Evolutionary conservation across 306 rosid genomes (phyloP).

Genomic region (Citrullus mucosospermus): DNA sequence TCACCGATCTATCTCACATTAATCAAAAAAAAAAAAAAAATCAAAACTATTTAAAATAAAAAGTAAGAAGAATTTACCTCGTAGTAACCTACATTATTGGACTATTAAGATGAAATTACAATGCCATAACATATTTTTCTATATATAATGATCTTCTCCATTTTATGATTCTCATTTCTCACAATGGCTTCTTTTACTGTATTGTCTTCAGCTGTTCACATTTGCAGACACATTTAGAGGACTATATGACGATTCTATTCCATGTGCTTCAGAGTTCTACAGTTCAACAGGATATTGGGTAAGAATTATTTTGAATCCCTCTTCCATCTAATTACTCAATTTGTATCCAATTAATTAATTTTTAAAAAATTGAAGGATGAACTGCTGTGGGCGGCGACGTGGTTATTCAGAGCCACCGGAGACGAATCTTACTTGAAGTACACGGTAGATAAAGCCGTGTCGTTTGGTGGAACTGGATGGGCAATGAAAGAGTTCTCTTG

Average conservation of each 20-base stretch:
- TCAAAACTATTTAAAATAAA: no score
- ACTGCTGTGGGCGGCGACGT: conserved; percentile 79
- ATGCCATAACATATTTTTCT: no score
- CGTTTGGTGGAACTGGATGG: conserved; percentile 90
- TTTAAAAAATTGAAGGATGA: conserved; percentile 41
- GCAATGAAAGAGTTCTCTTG: conserved; percentile 76
- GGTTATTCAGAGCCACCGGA: conserved; percentile 63
- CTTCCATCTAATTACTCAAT: not conserved
- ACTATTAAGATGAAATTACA: no score
- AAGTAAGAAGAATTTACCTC: no score
- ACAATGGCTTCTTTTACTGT: not conserved
- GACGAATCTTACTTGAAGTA: conserved; percentile 69
- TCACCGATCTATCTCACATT: no score
- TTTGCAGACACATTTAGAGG: conserved; percentile 77
- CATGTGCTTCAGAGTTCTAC: conserved; percentile 44
- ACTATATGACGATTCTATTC: conserved; percentile 47
- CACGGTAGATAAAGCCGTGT: conserved; percentile 52
- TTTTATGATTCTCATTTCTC: no score
- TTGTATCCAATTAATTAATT: no score
- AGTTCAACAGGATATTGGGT: conserved; percentile 74
- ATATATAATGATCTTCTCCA: not conserved
- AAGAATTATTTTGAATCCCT: not conserved
- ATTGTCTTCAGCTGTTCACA: conserved; percentile 49
- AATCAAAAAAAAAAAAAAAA: no score
- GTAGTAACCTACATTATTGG: no score